Conservation (phyloP, 768 basidiomycete species). For the Podaxis sp. region DNA sequence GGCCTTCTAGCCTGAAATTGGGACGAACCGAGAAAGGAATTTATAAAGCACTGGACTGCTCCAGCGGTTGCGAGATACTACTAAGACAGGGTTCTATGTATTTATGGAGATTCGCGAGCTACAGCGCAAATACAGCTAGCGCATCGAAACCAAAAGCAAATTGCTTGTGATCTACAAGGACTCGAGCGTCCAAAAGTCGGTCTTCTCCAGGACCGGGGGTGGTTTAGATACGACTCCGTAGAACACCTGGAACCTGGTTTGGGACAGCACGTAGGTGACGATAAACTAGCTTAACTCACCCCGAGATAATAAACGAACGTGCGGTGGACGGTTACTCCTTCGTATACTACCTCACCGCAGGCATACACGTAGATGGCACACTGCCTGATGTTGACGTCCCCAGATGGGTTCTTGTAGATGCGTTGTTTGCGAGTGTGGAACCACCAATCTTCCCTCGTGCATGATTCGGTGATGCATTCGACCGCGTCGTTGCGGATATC, state of each 20-base stretch:
- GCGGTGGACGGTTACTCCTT: neutral
- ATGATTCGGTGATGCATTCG: neutral
- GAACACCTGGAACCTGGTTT: neutral
- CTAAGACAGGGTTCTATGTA: no score
- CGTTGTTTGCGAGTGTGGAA: conserved; percentile 1
- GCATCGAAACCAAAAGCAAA: no score
- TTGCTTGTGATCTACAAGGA: no score
- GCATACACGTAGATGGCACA: neutral
- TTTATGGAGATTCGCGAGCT: no score
- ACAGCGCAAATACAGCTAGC: no score
- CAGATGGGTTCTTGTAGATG: neutral
- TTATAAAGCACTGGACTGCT: no score
- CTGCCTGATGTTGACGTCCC: neutral
- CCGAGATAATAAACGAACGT: neutral
- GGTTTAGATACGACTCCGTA: neutral
- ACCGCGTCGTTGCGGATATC: neutral
- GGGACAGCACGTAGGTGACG: neutral
- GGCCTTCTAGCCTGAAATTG: no score
- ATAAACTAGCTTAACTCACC: neutral
- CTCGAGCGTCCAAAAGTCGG: no score
- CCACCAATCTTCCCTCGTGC: neutral
- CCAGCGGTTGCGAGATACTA: no score
- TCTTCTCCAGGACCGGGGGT: no score
- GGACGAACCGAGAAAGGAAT: no score
- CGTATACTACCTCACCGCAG: neutral